Percentiles rank a stretch among this genome's conserved stretches.
Evolutionary conservation across 805 yeast species (phyloP).

Genomic region (Maudiozyma serrabonitensis): DNA sequence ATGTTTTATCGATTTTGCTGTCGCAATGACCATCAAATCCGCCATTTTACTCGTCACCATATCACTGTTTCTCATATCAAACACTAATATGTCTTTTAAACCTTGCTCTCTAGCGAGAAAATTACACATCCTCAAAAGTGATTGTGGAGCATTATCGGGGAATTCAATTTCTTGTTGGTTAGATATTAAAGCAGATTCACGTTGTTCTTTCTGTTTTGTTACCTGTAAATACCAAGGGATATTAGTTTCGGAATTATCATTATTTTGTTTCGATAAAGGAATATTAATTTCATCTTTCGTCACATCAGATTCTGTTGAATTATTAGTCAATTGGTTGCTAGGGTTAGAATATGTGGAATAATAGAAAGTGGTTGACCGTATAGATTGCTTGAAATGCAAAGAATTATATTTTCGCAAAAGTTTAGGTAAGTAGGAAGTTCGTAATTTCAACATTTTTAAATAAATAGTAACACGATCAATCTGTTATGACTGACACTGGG

Average conservation of each 20-base stretch:
- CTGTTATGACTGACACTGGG: too few relatives aligned
- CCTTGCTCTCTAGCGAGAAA: conserved; percentile 55
- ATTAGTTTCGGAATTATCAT: background rate
- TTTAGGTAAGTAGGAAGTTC: background rate
- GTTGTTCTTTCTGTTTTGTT: conserved; percentile 21
- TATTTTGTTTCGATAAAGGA: background rate
- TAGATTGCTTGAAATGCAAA: background rate
- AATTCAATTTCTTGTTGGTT: conserved; percentile 37
- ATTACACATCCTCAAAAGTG: conserved; percentile 29
- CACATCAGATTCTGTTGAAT: background rate
- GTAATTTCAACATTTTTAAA: background rate
- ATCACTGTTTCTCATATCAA: conserved; percentile 47
- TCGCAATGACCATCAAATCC: conserved; percentile 50
- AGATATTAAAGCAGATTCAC: background rate
- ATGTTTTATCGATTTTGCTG: conserved; percentile 74
- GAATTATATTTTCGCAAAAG: too few relatives aligned
- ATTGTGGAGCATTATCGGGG: conserved; percentile 50
- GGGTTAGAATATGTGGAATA: background rate
- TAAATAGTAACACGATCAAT: too few relatives aligned
- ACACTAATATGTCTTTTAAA: conserved; percentile 47
- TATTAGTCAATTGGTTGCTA: background rate
- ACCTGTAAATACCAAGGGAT: conserved; percentile 55
- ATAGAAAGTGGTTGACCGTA: background rate
- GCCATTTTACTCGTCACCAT: conserved; percentile 19
- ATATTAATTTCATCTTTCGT: background rate